Evolutionary conservation across 345 rosid genomes (phyloP).

Genomic region (Lumnitzera littorea): DNA sequence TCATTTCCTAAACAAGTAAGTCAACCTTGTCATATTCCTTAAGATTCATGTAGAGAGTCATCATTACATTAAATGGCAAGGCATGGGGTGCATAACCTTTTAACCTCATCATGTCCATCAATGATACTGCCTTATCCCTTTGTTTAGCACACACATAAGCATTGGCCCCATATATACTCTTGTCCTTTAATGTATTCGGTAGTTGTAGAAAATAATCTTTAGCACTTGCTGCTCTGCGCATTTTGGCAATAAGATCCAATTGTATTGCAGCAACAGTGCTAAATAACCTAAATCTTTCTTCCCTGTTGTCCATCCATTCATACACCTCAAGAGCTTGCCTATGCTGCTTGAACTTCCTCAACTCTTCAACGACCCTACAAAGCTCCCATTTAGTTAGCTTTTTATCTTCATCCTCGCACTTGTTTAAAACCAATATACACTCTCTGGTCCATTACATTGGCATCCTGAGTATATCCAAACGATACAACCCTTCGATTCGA

Average conservation of each 20-base stretch:
- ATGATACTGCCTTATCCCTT: constrained; percentile 64
- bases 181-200: constrained; percentile 59
- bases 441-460: too few relatives aligned
- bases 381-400: constrained; percentile 84
- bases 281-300: constrained; percentile 57
- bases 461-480: too few relatives aligned
- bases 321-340: constrained; percentile 80
- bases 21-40: constrained; percentile 70
- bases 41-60: constrained; percentile 91
- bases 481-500: too few relatives aligned
- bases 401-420: constrained; percentile 62
- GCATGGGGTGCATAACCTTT: constrained; percentile 54
- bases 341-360: constrained; percentile 72
- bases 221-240: constrained; percentile 61
- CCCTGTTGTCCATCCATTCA: constrained; percentile 87
- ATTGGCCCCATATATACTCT: constrained; percentile 78
- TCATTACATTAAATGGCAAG: constrained; percentile 90
- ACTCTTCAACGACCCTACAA: constrained; percentile 77
- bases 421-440: constrained; percentile 34
- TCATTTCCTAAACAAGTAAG: constrained; percentile 64
- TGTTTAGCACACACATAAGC: constrained; percentile 52
- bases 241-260: constrained; percentile 81
- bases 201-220: constrained; percentile 54
- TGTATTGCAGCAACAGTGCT: constrained; percentile 92
- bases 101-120: constrained; percentile 57